phyloP scores from a whole-genome alignment of 805 yeast species.

The Candida manassasensis region DNA sequence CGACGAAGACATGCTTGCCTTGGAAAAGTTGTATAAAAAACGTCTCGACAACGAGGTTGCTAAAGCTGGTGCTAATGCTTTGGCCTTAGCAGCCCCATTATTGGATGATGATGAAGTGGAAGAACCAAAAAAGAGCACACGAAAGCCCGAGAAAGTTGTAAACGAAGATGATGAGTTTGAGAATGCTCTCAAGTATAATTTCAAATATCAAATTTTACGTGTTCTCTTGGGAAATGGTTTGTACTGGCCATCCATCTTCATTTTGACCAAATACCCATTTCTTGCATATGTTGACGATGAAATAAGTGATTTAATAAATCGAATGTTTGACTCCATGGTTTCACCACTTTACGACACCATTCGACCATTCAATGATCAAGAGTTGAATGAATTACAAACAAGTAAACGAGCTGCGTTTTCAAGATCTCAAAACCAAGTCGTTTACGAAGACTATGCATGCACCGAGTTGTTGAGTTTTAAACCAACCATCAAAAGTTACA shows the following conservation, averaged over 20 bases:
- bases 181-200: conserved; percentile 17
- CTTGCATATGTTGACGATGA: conserved; percentile 51
- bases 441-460: conserved; percentile 19
- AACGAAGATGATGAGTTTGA: conserved; percentile 7
- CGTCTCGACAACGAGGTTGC: conserved; percentile 51
- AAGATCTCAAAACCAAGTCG: conserved; percentile 23
- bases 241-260: conserved; percentile 54
- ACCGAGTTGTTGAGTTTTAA: conserved; percentile 25
- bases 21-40: conserved; percentile 42
- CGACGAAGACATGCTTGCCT: conserved; percentile 39
- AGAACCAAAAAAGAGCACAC: conserved; percentile 9
- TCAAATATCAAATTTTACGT: conserved; percentile 41
- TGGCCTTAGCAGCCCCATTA: conserved; percentile 85
- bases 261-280: conserved; percentile 59
- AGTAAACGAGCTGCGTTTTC: conserved; percentile 19
- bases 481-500: conserved; percentile 20
- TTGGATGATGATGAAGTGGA: conserved; percentile 58
- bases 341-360: conserved; percentile 40
- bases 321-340: conserved; percentile 47
- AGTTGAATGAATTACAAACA: conserved; percentile 18
- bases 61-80: conserved; percentile 66
- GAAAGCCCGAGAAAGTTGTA: conserved; percentile 6
- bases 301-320: conserved; percentile 42
- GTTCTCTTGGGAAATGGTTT: conserved; percentile 56
- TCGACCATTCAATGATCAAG: conserved; percentile 16